Evolutionary conservation across 345 rosid genomes (phyloP).

Genomic region (Salix udensis): DNA sequence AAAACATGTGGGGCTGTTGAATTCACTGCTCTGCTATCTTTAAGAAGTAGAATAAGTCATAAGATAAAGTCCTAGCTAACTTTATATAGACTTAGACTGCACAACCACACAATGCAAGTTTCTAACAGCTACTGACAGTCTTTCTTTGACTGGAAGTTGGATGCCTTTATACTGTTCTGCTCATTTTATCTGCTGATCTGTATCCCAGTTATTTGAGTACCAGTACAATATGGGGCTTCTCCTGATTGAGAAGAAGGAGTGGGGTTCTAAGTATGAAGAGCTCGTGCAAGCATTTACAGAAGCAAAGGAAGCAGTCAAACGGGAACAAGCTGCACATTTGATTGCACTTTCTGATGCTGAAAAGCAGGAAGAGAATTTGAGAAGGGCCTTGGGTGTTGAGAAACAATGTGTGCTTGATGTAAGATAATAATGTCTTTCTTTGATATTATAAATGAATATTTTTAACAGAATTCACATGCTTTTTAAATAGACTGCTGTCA

Average conservation of each 20-base stretch:
- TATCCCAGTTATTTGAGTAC: constrained; percentile 76
- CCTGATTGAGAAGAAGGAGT: constrained; percentile 84
- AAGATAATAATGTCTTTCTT: constrained; percentile 24
- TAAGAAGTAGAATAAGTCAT: too few relatives aligned
- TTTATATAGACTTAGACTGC: neutral
- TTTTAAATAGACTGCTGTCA: neutral
- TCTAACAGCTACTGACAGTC: too few relatives aligned
- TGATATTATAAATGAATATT: neutral
- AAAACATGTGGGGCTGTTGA: too few relatives aligned
- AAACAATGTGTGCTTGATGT: constrained; percentile 90
- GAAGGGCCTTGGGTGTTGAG: constrained; percentile 87
- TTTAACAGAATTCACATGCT: neutral
- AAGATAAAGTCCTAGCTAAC: too few relatives aligned
- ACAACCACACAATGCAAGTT: too few relatives aligned
- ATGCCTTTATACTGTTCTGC: constrained; percentile 1
- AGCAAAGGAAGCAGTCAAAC: constrained; percentile 54
- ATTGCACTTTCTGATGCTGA: constrained; percentile 70
- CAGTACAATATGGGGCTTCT: constrained; percentile 95
- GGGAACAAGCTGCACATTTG: constrained; percentile 70
- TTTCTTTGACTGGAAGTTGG: neutral
- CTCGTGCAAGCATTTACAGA: constrained; percentile 55
- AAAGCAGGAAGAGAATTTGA: constrained; percentile 74
- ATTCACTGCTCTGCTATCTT: too few relatives aligned
- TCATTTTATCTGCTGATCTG: constrained; percentile 9
- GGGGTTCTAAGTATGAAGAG: constrained; percentile 66